phyloP scores from a whole-genome alignment of 148 eudicot species.

The Arctostaphylos glauca region DNA sequence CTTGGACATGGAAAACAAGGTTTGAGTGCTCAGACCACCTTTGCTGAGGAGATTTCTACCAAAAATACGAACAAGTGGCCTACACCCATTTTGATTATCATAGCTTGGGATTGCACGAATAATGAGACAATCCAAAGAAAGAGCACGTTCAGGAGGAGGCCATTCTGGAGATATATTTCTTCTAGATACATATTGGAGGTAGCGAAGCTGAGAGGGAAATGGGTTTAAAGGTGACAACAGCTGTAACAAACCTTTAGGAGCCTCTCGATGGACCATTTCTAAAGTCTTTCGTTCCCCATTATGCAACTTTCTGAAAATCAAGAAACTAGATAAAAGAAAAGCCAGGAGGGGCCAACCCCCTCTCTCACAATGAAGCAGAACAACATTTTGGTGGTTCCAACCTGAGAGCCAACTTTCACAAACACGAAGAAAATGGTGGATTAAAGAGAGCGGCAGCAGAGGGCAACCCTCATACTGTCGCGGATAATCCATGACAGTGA shows the following conservation, averaged over 20 bases:
- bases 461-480: constrained; percentile 99
- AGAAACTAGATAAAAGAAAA: constrained; percentile 78
- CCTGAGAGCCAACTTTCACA: constrained; percentile 89
- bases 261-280: constrained; percentile 92
- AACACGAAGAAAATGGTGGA: constrained; percentile 91
- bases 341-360: constrained; percentile 98
- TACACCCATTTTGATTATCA: constrained; percentile 78
- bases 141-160: constrained; percentile 90
- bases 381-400: constrained; percentile 75
- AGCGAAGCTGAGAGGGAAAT: constrained; percentile 93
- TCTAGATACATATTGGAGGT: constrained; percentile 90
- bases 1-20: constrained; percentile 88
- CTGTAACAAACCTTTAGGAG: constrained; percentile 86
- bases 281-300: constrained; percentile 84
- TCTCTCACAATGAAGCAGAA: constrained; percentile 96
- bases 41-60: constrained; percentile 88
- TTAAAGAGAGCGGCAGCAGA: constrained; percentile 75
- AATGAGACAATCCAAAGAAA: constrained; percentile 93
- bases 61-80: constrained; percentile 88
- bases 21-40: constrained; percentile 81
- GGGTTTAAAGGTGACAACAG: constrained; percentile 89
- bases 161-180: constrained; percentile 89
- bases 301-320: constrained; percentile 79
- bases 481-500: constrained; percentile 92
- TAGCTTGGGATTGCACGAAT: constrained; percentile 82